A percentile compares a stretch with the other conserved stretches of the same genome.
Conservation (phyloP, 176 grass and related monocot species). For the Oryza longistaminata region DNA sequence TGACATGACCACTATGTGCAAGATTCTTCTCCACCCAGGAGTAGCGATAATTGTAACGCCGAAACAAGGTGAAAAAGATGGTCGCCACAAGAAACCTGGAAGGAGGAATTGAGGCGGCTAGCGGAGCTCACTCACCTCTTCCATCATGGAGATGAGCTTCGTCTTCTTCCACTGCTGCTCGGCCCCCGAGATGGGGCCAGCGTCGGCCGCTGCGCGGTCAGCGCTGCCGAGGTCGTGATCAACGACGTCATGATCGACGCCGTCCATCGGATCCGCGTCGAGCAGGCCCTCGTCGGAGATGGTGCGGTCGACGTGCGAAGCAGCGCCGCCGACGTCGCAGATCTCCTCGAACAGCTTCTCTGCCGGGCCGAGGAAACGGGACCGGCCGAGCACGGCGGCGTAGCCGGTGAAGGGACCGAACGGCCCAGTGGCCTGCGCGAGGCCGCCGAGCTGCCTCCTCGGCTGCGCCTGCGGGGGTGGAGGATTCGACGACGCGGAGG, state of each 20-base stretch:
- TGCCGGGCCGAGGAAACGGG: slow-evolving; percentile 75
- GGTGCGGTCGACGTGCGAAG: slow-evolving; percentile 29
- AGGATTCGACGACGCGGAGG: slow-evolving; percentile 50
- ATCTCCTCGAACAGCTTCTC: slow-evolving; percentile 84
- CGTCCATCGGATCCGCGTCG: slow-evolving; percentile 54
- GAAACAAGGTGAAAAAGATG: slow-evolving; percentile 20
- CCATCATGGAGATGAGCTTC: slow-evolving; percentile 86
- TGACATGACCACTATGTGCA: slow-evolving; percentile 53
- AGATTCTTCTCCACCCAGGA: slow-evolving; percentile 54
- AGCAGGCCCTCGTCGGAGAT: slow-evolving; percentile 42
- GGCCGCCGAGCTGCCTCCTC: slow-evolving; percentile 10
- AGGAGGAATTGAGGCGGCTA: background rate
- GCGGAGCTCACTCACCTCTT: slow-evolving; percentile 59
- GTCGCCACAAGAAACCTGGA: background rate
- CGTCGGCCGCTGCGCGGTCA: slow-evolving; percentile 34
- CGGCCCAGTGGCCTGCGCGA: slow-evolving; percentile 24
- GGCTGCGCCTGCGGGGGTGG: background rate
- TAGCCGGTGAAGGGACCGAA: slow-evolving; percentile 86
- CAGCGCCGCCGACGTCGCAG: slow-evolving; percentile 64
- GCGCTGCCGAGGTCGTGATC: slow-evolving; percentile 50
- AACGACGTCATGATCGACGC: slow-evolving; percentile 10
- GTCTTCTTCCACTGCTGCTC: slow-evolving; percentile 99
- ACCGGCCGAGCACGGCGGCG: slow-evolving; percentile 72
- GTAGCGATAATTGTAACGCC: slow-evolving; percentile 28
- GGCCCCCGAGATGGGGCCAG: slow-evolving; percentile 41